These are phyloP conservation scores for Trichophyton rubrum DNA, from an alignment of 2,329 filamentous ascomycete genomes.

Conservation along the genomic window DNA sequence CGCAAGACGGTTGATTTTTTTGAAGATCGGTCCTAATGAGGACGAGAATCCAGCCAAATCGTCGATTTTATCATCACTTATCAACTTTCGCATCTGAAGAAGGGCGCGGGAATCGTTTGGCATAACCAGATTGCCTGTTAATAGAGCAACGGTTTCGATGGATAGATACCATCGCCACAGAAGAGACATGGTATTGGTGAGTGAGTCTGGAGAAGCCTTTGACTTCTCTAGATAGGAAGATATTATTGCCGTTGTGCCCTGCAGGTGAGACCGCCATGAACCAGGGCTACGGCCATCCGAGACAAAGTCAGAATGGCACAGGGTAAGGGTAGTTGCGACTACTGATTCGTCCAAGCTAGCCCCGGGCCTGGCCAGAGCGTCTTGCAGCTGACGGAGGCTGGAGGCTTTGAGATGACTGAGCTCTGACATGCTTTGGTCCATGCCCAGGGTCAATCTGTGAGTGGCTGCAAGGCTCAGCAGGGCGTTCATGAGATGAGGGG, in stretches of 20 bases:
- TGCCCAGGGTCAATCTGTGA: slow-evolving; percentile 17
- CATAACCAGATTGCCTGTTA: slow-evolving; percentile 12
- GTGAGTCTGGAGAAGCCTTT: background rate
- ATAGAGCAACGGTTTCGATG: slow-evolving; percentile 12
- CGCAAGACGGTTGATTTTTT: slow-evolving; percentile 12
- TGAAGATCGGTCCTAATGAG: slow-evolving; percentile 12
- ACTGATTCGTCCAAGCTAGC: slow-evolving; percentile 9
- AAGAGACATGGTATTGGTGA: slow-evolving; percentile 9
- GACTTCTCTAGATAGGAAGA: slow-evolving; percentile 11
- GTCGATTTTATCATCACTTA: slow-evolving; percentile 13
- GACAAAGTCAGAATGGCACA: slow-evolving; percentile 13
- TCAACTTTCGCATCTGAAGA: slow-evolving; percentile 8
- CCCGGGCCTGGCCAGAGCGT: slow-evolving; percentile 8
- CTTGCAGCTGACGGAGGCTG: slow-evolving; percentile 10
- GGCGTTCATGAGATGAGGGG: slow-evolving; percentile 14
- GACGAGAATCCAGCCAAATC: slow-evolving; percentile 14
- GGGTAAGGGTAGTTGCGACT: slow-evolving; percentile 12
- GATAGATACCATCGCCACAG: slow-evolving; percentile 15
- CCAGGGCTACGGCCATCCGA: slow-evolving; percentile 12
- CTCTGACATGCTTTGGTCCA: slow-evolving; percentile 28
- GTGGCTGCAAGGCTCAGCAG: slow-evolving; percentile 15
- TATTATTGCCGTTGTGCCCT: slow-evolving; percentile 13
- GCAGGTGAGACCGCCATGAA: slow-evolving; percentile 14
- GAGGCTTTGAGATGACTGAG: slow-evolving; percentile 8
- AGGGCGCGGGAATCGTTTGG: slow-evolving; percentile 9